phyloP scores from a whole-genome alignment of 768 basidiomycete species.

The Pleurotus salmoneostramineus region DNA sequence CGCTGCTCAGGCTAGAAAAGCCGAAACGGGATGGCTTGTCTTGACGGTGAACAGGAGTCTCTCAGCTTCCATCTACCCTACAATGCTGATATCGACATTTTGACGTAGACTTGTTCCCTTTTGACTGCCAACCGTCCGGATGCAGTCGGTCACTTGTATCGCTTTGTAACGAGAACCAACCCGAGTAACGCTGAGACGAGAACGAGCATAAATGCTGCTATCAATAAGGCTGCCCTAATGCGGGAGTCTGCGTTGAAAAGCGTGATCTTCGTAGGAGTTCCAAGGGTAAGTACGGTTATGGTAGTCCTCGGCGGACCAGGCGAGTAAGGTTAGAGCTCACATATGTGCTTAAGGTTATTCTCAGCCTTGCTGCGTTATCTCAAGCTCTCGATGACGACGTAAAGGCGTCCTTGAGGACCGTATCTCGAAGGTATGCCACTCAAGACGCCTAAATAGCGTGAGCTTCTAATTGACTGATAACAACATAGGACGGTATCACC shows the following conservation, averaged over 20 bases:
- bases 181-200: constrained; percentile 32
- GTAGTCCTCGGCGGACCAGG: neutral
- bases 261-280: constrained; percentile 84
- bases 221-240: constrained; percentile 79
- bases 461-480: constrained; percentile 5
- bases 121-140: constrained; percentile 80
- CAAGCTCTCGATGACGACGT: constrained; percentile 82
- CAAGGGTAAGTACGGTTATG: constrained; percentile 46
- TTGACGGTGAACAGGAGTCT: constrained; percentile 51
- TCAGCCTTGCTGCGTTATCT: constrained; percentile 73
- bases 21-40: constrained; percentile 79
- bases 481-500: constrained; percentile 49
- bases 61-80: neutral
- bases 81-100: constrained; percentile 17
- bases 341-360: constrained; percentile 57
- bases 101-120: constrained; percentile 72
- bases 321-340: neutral
- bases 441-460: neutral
- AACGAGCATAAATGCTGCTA: constrained; percentile 36
- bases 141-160: constrained; percentile 76
- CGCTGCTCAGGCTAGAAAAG: constrained; percentile 61
- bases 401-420: constrained; percentile 60
- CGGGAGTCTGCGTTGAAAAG: constrained; percentile 89
- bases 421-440: constrained; percentile 57
- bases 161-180: constrained; percentile 59